Conservation (phyloP, 805 yeast genomes). For the Ogataea neopini region DNA sequence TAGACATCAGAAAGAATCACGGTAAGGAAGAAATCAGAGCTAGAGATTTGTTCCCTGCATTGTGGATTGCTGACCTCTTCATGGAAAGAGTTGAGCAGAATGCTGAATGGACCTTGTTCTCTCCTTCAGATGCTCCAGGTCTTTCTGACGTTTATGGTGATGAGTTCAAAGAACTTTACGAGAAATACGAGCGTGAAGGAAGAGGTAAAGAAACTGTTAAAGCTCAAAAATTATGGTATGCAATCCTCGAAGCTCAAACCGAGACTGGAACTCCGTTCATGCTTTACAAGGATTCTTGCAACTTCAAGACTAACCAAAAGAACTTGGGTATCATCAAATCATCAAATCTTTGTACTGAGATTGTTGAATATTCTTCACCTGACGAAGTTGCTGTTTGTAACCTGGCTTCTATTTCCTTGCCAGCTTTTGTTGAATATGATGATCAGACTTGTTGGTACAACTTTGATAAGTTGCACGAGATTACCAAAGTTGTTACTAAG, state of each 20-base stretch:
- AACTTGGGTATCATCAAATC: constrained; percentile 61
- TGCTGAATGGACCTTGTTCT: constrained; percentile 58
- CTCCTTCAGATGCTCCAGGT: constrained; percentile 61
- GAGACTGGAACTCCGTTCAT: constrained; percentile 68
- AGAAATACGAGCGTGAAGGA: constrained; percentile 51
- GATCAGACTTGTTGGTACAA: constrained; percentile 47
- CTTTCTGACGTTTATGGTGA: constrained; percentile 56
- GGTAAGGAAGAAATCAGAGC: constrained; percentile 67
- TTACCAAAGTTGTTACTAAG: constrained; percentile 54
- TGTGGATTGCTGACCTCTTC: constrained; percentile 64
- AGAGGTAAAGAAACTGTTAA: constrained; percentile 51
- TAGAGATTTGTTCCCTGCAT: constrained; percentile 61
- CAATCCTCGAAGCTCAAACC: constrained; percentile 61
- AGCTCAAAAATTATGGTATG: constrained; percentile 63
- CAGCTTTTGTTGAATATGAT: constrained; percentile 53
- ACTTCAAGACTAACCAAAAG: constrained; percentile 58
- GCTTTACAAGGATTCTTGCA: constrained; percentile 65
- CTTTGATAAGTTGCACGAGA: constrained; percentile 55
- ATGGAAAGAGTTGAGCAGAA: constrained; percentile 61
- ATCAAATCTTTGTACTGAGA: constrained; percentile 63
- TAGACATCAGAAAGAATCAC: constrained; percentile 61
- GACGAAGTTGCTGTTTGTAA: constrained; percentile 64
- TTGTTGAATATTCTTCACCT: constrained; percentile 59
- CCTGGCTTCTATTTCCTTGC: constrained; percentile 60
- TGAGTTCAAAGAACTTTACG: constrained; percentile 53